Conservation (phyloP, 257 asterid species). For the Thymus quinquecostatus region DNA sequence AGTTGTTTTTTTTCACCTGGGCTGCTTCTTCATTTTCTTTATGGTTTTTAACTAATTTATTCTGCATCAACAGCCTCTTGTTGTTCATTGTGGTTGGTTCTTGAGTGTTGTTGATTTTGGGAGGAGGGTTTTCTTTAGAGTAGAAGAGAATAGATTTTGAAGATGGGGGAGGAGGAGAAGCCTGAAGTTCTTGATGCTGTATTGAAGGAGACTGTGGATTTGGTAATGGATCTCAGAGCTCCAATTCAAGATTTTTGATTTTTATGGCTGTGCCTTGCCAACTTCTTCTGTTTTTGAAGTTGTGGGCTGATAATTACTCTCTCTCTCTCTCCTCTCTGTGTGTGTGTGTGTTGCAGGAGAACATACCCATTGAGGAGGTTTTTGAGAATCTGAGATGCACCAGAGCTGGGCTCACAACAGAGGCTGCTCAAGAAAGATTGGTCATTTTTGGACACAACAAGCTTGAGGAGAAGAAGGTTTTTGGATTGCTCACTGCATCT, state of each 20-base stretch:
- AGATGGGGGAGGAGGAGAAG: conserved; percentile 74
- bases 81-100: conserved; percentile 45
- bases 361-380: conserved; percentile 94
- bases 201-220: conserved; percentile 94
- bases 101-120: conserved; percentile 39
- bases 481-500: not conserved
- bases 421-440: conserved; percentile 89
- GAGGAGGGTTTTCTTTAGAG: conserved; percentile 22
- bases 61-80: conserved; percentile 28
- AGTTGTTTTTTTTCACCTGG: conserved; percentile 34
- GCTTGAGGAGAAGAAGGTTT: conserved; percentile 97
- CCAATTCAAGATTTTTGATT: conserved; percentile 14
- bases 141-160: conserved; percentile 28
- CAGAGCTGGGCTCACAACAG: conserved; percentile 75
- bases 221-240: conserved; percentile 90
- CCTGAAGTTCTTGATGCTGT: conserved; percentile 97
- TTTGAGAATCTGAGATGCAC: conserved; percentile 96
- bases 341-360: conserved; percentile 64
- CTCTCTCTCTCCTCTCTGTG: not conserved
- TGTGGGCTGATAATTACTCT: conserved; percentile 24
- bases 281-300: conserved; percentile 15
- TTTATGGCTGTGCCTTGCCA: conserved; percentile 20
- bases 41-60: conserved; percentile 10
- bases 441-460: conserved; percentile 91
- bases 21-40: conserved; percentile 20